Conservation (phyloP, 305 asterid species). For the Rubia tinctorum region DNA sequence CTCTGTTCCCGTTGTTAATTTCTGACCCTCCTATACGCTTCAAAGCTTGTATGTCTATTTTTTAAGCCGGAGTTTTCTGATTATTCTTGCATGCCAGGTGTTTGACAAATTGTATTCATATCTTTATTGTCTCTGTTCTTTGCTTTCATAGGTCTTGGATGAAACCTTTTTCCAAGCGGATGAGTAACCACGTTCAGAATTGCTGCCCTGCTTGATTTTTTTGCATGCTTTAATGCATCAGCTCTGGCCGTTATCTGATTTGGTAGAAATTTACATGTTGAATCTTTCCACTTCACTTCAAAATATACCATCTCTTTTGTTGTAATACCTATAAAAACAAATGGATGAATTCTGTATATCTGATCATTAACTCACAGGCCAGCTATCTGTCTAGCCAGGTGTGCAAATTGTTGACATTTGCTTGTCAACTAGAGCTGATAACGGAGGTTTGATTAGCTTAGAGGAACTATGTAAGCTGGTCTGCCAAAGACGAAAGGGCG, state of each 20-base stretch:
- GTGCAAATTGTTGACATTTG: conserved; percentile 93
- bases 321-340: not conserved
- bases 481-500: conserved; percentile 72
- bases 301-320: not conserved
- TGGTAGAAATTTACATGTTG: not conserved
- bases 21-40: too few species aligned
- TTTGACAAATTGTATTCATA: too few species aligned
- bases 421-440: conserved; percentile 78
- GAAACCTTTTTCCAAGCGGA: too few species aligned
- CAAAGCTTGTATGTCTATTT: too few species aligned
- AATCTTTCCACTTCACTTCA: not conserved
- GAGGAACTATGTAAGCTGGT: conserved; percentile 83
- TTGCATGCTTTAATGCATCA: too few species aligned
- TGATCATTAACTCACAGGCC: conserved; percentile 19
- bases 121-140: too few species aligned
- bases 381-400: conserved; percentile 64
- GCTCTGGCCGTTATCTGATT: not conserved
- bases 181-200: too few species aligned
- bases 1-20: too few species aligned
- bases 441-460: conserved; percentile 94
- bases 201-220: too few species aligned
- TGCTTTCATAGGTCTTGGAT: too few species aligned
- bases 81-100: too few species aligned
- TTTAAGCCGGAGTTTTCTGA: too few species aligned
- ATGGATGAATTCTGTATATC: conserved; percentile 18